Conservation (phyloP, 2,329 filamentous ascomycete species). For the Thelonectria discophora region DNA sequence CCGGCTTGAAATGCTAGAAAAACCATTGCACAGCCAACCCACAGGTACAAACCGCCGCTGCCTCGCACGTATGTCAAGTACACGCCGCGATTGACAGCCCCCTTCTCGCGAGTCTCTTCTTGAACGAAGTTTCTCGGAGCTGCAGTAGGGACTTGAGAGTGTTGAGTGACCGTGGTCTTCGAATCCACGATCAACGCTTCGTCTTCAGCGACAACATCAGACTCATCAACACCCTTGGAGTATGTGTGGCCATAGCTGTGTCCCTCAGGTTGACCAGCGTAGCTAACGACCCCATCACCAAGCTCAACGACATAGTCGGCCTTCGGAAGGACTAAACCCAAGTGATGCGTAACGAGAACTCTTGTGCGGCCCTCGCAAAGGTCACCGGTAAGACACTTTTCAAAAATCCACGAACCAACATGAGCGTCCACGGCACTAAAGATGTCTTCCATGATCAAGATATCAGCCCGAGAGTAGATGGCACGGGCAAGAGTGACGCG, state of each 20-base stretch:
- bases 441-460: conserved; percentile 81
- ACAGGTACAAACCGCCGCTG: conserved; percentile 70
- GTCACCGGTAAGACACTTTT: conserved; percentile 75
- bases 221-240: background rate
- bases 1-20: conserved; percentile 64
- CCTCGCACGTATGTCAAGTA: conserved; percentile 72
- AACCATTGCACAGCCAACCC: conserved; percentile 60
- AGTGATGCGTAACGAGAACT: conserved; percentile 84
- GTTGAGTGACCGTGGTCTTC: conserved; percentile 18
- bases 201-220: background rate
- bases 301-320: conserved; percentile 79
- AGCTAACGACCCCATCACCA: conserved; percentile 68
- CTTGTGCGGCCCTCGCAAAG: conserved; percentile 74
- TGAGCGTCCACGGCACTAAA: conserved; percentile 84
- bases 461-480: conserved; percentile 78
- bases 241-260: background rate
- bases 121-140: conserved; percentile 75
- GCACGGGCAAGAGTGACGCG: conserved; percentile 80
- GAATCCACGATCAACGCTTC: conserved; percentile 47
- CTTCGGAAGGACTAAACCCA: conserved; percentile 72
- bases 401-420: conserved; percentile 79
- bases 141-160: conserved; percentile 42
- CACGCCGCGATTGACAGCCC: conserved; percentile 70
- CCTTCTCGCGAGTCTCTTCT: conserved; percentile 74
- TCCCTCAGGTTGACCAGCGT: conserved; percentile 43